A percentile compares a stretch with the other conserved stretches of the same genome.
phyloP scores from a whole-genome alignment of 805 yeast species.

The Myxozyma melibiosi region DNA sequence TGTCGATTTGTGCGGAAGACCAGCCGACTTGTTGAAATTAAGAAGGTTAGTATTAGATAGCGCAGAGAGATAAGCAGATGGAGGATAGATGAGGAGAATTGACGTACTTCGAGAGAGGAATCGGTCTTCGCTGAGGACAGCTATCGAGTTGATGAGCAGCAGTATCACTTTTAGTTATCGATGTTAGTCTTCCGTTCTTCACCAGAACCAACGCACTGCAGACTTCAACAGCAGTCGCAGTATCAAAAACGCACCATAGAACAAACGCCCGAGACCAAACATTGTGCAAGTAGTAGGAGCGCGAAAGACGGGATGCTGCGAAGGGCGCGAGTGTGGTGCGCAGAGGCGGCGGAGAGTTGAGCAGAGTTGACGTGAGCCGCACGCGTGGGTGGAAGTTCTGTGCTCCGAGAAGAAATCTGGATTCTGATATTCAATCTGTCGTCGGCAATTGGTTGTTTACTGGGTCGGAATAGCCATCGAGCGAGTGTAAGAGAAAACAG shows the following conservation, averaged over 20 bases:
- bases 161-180: conserved; percentile 38
- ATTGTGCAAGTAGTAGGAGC: conserved; percentile 24
- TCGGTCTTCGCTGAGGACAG: conserved; percentile 78
- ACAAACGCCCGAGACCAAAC: conserved; percentile 45
- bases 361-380: background rate
- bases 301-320: no score
- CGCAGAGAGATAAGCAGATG: background rate
- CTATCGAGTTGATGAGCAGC: conserved; percentile 69
- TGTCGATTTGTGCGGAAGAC: conserved; percentile 45
- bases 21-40: conserved; percentile 49
- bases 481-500: no score
- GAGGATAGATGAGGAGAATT: background rate
- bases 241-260: conserved; percentile 38
- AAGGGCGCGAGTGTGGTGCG: background rate
- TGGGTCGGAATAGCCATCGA: no score
- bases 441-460: no score
- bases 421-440: background rate
- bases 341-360: background rate
- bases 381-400: no score
- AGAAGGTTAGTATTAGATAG: background rate
- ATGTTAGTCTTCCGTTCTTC: background rate
- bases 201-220: background rate
- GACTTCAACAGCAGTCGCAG: background rate
- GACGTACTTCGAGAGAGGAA: conserved; percentile 64
- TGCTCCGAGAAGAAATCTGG: background rate